phyloP scores from a whole-genome alignment of 371 early-diverging fungal genomes.

The Actinomortierella wolfii region DNA sequence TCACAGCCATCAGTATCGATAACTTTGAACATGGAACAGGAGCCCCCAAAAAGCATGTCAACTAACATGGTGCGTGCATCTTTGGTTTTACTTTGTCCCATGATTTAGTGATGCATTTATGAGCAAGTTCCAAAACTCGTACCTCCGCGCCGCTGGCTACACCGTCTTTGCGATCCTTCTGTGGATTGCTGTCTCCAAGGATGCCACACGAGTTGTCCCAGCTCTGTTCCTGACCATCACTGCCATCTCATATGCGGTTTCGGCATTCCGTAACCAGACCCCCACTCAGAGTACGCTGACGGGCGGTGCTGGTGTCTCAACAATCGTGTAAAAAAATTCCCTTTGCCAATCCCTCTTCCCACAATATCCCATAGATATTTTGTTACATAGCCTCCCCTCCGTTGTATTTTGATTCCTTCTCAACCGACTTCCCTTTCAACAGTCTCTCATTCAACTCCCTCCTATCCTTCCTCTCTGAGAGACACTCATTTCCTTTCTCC shows the following conservation, averaged over 20 bases:
- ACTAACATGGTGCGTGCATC: no score
- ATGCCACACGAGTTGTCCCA: conserved; percentile 12
- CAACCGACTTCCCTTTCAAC: no score
- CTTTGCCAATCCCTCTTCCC: no score
- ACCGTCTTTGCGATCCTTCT: conserved; percentile 25
- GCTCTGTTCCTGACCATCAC: conserved; percentile 35
- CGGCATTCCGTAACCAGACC: conserved; percentile 21
- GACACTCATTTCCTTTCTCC: no score
- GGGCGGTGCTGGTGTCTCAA: conserved; percentile 36
- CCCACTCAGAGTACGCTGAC: conserved; percentile 35
- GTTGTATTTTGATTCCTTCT: no score
- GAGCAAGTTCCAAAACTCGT: conserved; percentile 26
- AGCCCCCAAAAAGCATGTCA: no score
- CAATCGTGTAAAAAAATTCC: conserved; percentile 30
- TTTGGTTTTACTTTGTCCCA: not conserved
- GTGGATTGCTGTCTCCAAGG: conserved; percentile 46
- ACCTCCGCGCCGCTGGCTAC: conserved; percentile 26
- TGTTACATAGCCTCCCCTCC: no score
- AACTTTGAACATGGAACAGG: no score
- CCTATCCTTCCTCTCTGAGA: no score
- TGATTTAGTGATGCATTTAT: conserved; percentile 13
- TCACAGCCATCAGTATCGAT: no score
- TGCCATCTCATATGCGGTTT: conserved; percentile 17
- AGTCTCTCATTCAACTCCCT: no score
- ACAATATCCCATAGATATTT: no score